Base-by-base conservation (phyloP, 179 eudicot species). In the Monotropa hypopitys region DNA sequence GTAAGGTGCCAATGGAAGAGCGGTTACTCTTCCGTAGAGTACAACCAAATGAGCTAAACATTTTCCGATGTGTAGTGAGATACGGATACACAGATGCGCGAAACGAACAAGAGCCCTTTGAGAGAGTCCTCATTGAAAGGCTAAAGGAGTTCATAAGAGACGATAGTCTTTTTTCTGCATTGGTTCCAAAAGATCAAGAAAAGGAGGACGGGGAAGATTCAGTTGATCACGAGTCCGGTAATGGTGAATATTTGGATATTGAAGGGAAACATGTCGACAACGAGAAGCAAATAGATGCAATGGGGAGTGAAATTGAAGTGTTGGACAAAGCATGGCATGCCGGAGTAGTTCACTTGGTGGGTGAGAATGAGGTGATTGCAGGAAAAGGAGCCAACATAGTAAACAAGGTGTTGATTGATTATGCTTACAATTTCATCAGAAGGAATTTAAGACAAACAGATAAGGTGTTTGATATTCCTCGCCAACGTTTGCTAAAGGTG, bases 21-120 rank as follows among this genome's bases (percentile, higher is more conserved):
- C 79, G 92, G 76, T 89, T 90, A 70, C 76, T 93, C 2, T 93
- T 93, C 33, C 86, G 96, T 0, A 79, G 92, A 72, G 88, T 92
- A 3, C 67, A 79, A 0, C 89, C 93, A 0, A 78, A 70, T 38
- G 87, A 85, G 51, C 77, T 86, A 3, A 79, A 84, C 9, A 81
- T 93, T n/a, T 92, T 88, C 32, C 85, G 92, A 0, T 93, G 98
- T 65, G 91, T 88, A 21, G 94, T 87, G 13, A 81, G 96, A 38
- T 92, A 87, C 49, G 94, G 97, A 11, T 92, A 91, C 87, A 88
- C 82, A 0, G 94, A 92, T 45, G 75, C 65, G 1, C 71, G 81
- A 9, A 78, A 73, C 16, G 87, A 86, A 59, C 49, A 81, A 0
- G 92, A 86, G 70, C 72, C 84, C 0, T 87, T 92, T 11, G 97